These are phyloP conservation scores for Talaromyces thailandensis DNA, from an alignment of 495 filamentous ascomycete genomes.

Conservation along the genomic window DNA sequence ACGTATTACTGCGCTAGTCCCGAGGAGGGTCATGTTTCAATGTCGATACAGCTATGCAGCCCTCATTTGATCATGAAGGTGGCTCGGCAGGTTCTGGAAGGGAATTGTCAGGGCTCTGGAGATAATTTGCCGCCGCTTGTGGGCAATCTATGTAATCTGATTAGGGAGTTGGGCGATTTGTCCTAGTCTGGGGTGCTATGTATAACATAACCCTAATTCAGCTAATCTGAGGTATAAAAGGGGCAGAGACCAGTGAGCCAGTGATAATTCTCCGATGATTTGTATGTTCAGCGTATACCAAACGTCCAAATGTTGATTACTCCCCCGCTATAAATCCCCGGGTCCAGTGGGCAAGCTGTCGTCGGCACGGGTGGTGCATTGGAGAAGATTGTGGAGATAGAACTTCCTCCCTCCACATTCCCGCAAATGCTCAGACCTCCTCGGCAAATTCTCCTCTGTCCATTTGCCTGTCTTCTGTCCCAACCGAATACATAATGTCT, in stretches of 20 bases:
- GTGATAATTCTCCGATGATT: background rate
- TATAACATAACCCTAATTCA: background rate
- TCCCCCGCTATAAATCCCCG: background rate
- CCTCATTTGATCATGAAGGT: constrained; percentile 30
- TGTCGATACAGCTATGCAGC: background rate
- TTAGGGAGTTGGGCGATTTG: constrained; percentile 36
- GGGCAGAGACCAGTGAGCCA: background rate
- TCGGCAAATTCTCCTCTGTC: background rate
- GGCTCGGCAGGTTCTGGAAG: constrained; percentile 34
- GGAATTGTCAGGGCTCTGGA: constrained; percentile 27
- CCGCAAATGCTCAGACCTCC: background rate
- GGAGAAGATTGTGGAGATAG: background rate
- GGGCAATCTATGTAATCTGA: constrained; percentile 44
- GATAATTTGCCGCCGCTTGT: constrained; percentile 31
- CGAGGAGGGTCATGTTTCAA: background rate
- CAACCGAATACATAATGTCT: background rate
- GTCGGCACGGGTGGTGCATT: background rate
- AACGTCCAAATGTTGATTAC: background rate
- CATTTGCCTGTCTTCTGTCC: background rate
- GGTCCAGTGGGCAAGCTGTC: background rate
- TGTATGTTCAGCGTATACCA: background rate
- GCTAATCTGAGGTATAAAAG: background rate
- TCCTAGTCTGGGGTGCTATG: background rate
- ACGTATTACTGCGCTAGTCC: constrained; percentile 18
- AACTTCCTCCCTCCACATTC: background rate